phyloP scores from a whole-genome alignment of 306 rosid genomes.

The Gastrolobium villosum region DNA sequence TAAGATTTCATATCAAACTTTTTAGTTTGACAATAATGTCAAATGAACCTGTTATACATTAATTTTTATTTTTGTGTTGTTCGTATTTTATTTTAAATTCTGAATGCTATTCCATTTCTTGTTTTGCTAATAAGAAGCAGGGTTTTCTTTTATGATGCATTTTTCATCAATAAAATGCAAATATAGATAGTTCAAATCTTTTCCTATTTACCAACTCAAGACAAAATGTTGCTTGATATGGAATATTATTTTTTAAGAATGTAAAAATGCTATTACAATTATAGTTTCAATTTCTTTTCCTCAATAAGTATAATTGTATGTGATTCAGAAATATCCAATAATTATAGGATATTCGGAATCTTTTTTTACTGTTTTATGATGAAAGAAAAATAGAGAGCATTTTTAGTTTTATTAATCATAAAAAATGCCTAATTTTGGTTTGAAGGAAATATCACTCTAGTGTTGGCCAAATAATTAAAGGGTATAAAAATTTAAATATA shows the following conservation, averaged over 20 bases:
- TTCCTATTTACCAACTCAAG: conserved; percentile 2
- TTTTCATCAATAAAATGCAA: not conserved
- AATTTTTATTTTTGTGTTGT: not conserved
- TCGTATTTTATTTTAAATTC: not conserved
- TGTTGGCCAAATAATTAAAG: not conserved
- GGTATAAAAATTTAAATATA: not conserved
- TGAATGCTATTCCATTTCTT: not conserved
- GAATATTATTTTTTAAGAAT: not conserved
- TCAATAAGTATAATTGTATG: too few species aligned
- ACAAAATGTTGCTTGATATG: conserved; percentile 2
- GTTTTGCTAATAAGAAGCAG: not conserved
- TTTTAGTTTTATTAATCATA: not conserved
- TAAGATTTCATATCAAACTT: too few species aligned
- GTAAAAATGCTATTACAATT: not conserved
- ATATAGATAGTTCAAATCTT: not conserved
- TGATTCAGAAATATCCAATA: too few species aligned
- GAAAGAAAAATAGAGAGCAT: not conserved
- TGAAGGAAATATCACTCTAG: not conserved
- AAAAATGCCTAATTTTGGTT: not conserved
- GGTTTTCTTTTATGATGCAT: not conserved
- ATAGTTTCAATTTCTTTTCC: too few species aligned
- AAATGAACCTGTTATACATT: not conserved
- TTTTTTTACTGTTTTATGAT: too few species aligned
- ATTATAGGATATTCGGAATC: too few species aligned
- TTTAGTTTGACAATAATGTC: too few species aligned